A percentile compares a stretch with the other conserved stretches of the same genome.
Evolutionary conservation across 1,139 yeast species (phyloP).

Genomic region (Scheffersomyces quercinus): DNA sequence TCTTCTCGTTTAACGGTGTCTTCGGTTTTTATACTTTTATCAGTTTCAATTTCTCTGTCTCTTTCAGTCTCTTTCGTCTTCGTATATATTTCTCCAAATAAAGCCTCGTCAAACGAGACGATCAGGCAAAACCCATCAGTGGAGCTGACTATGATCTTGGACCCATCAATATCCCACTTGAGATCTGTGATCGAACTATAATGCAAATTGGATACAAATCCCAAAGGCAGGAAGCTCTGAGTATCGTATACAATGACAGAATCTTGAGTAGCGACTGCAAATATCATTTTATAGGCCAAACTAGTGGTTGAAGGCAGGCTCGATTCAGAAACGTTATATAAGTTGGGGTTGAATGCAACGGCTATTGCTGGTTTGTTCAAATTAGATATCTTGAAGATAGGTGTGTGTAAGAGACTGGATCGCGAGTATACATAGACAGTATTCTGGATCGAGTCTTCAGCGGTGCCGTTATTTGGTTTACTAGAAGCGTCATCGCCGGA

Average conservation of each 20-base stretch:
- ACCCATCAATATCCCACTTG: conserved; percentile 81
- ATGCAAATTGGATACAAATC: conserved; percentile 76
- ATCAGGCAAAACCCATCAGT: conserved; percentile 93
- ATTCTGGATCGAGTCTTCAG: conserved; percentile 27
- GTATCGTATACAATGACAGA: conserved; percentile 85
- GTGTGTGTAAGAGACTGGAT: conserved; percentile 63
- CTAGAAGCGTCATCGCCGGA: no score
- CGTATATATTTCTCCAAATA: conserved; percentile 48
- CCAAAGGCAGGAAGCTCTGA: conserved; percentile 64
- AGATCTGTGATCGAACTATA: conserved; percentile 87
- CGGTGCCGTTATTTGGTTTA: conserved; percentile 1
- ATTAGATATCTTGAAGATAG: conserved; percentile 78
- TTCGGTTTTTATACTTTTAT: no score
- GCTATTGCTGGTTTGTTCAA: conserved; percentile 83
- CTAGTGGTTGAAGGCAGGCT: conserved; percentile 30
- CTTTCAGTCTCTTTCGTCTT: not conserved
- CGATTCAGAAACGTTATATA: conserved; percentile 41
- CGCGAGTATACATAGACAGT: conserved; percentile 80
- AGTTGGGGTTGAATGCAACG: conserved; percentile 69
- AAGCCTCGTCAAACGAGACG: conserved; percentile 49
- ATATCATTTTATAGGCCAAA: conserved; percentile 75
- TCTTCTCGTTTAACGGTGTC: no score
- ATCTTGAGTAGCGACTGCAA: conserved; percentile 93
- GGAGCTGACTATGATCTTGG: conserved; percentile 71
- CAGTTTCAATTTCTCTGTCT: no score